Base-by-base conservation (phyloP, 148 eudicot species). In the Spergularia marina region DNA sequence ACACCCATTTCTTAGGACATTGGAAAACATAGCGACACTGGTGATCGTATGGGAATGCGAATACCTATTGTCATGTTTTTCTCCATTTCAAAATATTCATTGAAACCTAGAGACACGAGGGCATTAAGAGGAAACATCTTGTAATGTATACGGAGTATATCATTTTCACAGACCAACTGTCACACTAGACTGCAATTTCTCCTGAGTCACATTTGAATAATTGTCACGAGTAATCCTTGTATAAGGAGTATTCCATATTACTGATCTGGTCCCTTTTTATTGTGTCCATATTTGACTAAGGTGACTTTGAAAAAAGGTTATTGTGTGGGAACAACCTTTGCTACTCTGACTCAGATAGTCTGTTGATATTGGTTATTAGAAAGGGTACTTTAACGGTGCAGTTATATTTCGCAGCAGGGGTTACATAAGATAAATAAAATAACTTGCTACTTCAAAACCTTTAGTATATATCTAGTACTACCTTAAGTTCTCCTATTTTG, bases 201-300 rank as follows among this genome's bases (percentile, higher is more conserved):
- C 70, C 34, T 59, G 23, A 67, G 55, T 67, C 70, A 47, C 70
- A 44, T 67, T n/a, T 47, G 16, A 44, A 12, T 10, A 53, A 67
- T 10, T 18, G 52, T 18, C 0, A 59, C 10, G 11, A 18, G 63
- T 18, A 7, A 59, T 25, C 63, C 12, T 23, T 23, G 23, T 59
- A 59, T 21, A 5, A 18, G 36, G 36, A 30, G 36, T 44, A 44
- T 44, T 44, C 49, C 7, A 44, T 44, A 6, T 44, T 44, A 44
- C 9, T 23, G 25, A 23, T 44, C 49, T 44, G 49, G 49, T 44
- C 49, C 49, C 49, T 44, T 44, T 44, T 44, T 0, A 2, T 1
- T 30, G 36, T 30, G 49, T 44, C 49, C 49, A 2, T 0, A 4
- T 44, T 44, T 9, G 10, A 44, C 49, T 44, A 44, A 9, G 8